Evolutionary conservation across 169 alveolate species (phyloP).

Genomic region (Amoebophrya sp.): DNA sequence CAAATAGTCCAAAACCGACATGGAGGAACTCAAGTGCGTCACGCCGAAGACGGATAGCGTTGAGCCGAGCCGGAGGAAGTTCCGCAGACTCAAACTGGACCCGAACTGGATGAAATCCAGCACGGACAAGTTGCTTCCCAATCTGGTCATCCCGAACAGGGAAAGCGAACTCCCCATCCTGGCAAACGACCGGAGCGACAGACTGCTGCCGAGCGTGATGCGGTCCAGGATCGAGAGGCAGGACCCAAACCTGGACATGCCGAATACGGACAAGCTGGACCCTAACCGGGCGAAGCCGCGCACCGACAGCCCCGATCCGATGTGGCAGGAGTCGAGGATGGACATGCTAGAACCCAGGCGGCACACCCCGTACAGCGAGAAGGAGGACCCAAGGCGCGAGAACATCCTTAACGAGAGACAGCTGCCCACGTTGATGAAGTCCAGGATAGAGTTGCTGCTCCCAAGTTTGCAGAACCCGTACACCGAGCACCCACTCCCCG

Average conservation of each 20-base stretch:
- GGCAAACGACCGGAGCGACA: background rate
- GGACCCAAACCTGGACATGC: background rate
- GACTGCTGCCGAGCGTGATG: background rate
- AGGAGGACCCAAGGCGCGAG: background rate
- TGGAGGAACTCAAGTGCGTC: background rate
- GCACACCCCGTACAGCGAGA: slow-evolving; percentile 28
- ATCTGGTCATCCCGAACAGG: background rate
- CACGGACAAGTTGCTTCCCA: background rate
- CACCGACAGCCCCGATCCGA: background rate
- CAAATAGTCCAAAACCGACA: background rate
- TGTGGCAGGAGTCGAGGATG: slow-evolving; percentile 25
- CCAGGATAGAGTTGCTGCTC: slow-evolving; percentile 10
- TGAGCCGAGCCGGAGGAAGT: background rate
- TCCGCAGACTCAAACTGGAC: background rate
- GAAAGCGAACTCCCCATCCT: background rate
- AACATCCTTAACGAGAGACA: background rate
- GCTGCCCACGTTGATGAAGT: slow-evolving; percentile 37
- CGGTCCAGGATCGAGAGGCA: background rate
- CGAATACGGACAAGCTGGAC: background rate
- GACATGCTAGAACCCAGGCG: background rate
- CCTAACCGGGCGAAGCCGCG: background rate
- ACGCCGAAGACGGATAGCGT: slow-evolving; percentile 31
- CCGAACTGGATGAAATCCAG: slow-evolving; percentile 23
- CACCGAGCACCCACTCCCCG: slow-evolving; percentile 25
- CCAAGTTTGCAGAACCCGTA: slow-evolving; percentile 34